These are phyloP conservation scores for Adansonia grandidieri DNA, from an alignment of 441 rosid species.

Conservation along the genomic window DNA sequence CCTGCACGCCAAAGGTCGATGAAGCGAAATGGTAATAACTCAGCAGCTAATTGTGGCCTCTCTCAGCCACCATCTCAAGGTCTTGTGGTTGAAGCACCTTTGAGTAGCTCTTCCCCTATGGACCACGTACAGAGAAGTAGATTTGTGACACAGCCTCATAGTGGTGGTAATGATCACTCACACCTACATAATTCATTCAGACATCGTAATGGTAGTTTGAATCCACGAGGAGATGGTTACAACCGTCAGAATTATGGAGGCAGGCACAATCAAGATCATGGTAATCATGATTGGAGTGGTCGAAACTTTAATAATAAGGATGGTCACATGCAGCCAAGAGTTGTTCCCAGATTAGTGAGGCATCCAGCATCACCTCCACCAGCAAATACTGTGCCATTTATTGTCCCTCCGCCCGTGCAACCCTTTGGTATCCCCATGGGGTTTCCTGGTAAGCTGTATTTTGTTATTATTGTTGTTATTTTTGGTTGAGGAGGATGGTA, in stretches of 20 bases:
- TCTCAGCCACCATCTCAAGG: conserved; percentile 47
- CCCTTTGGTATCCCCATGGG: conserved; percentile 57
- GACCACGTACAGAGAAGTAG: conserved; percentile 54
- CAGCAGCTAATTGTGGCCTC: conserved; percentile 44
- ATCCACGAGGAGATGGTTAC: conserved; percentile 61
- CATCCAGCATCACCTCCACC: conserved; percentile 63
- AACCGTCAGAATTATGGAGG: conserved; percentile 56
- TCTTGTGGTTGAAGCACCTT: conserved; percentile 40
- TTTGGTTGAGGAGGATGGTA: not conserved
- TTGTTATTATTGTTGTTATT: not conserved
- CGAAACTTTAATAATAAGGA: conserved; percentile 69
- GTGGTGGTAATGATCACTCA: conserved; percentile 48
- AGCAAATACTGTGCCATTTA: conserved; percentile 48
- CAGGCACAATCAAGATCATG: conserved; percentile 72
- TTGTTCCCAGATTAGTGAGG: conserved; percentile 55
- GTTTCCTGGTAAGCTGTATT: conserved; percentile 63
- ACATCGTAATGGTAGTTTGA: conserved; percentile 51
- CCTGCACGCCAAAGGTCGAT: conserved; percentile 45
- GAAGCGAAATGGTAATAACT: conserved; percentile 48
- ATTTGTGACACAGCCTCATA: conserved; percentile 26
- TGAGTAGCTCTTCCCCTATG: conserved; percentile 52
- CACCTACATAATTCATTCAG: conserved; percentile 45
- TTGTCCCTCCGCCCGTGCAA: conserved; percentile 52
- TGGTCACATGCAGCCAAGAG: conserved; percentile 61
- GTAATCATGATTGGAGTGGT: conserved; percentile 66